These are phyloP conservation scores for Gossypium arboreum DNA, from an alignment of 345 rosid genomes.

Conservation along the genomic window DNA sequence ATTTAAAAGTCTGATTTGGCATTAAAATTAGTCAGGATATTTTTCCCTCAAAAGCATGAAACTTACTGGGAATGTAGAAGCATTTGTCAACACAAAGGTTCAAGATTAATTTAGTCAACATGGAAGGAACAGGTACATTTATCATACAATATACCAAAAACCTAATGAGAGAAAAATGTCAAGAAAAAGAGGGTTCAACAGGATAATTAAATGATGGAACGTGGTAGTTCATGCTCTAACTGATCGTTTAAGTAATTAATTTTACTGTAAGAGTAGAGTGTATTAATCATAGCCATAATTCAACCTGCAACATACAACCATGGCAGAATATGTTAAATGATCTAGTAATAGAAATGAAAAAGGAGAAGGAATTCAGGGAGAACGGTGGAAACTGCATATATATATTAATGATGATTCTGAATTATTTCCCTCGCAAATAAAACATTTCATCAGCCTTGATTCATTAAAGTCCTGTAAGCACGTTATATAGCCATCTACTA, in stretches of 20 bases:
- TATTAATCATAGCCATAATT: constrained; percentile 5
- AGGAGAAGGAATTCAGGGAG: background rate
- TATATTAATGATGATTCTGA: background rate
- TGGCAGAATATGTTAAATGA: background rate
- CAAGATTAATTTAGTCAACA: background rate
- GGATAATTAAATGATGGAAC: background rate
- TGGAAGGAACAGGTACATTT: background rate
- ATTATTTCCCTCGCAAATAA: background rate
- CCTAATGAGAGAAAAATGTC: background rate
- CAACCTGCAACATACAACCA: background rate
- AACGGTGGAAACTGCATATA: background rate
- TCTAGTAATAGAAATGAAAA: background rate
- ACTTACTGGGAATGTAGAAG: background rate
- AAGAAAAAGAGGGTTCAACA: background rate
- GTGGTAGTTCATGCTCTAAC: background rate
- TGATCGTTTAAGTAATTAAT: background rate
- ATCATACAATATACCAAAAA: background rate
- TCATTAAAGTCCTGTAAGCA: background rate
- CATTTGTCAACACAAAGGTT: background rate
- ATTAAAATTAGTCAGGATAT: background rate
- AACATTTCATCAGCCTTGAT: background rate
- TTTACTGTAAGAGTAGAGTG: background rate
- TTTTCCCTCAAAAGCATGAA: constrained; percentile 4
- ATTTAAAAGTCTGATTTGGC: background rate
- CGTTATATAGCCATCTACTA: background rate